These are phyloP conservation scores for Pythium rishiriense DNA, from an alignment of 352 stramenopile genomes.

Conservation along the genomic window DNA sequence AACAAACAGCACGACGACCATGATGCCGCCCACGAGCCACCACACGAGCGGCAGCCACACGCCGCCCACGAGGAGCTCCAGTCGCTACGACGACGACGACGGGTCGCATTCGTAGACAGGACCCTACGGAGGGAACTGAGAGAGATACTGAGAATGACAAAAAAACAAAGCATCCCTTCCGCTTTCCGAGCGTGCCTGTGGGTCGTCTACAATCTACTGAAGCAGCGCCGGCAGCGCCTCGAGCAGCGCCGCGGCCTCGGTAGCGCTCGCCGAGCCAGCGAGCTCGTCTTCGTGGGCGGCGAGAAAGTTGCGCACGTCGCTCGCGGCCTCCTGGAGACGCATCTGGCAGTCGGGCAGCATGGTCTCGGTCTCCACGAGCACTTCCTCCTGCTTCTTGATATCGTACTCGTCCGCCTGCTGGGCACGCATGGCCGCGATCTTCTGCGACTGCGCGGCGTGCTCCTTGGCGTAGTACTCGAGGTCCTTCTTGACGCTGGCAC, in stretches of 20 bases:
- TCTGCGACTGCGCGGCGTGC: constrained; percentile 47
- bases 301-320: constrained; percentile 58
- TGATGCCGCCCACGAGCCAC: neutral
- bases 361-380: constrained; percentile 76
- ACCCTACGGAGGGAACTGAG: too few species aligned
- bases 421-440: constrained; percentile 69
- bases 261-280: constrained; percentile 28
- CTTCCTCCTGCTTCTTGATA: constrained; percentile 80
- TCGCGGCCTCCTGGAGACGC: constrained; percentile 58
- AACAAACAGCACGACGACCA: neutral
- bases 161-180: too few species aligned
- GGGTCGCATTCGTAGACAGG: constrained; percentile 7
- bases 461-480: constrained; percentile 83
- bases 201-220: constrained; percentile 26
- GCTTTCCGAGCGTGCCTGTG: constrained; percentile 3
- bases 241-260: constrained; percentile 58
- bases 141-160: too few species aligned
- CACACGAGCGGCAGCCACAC: neutral
- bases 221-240: constrained; percentile 37
- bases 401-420: constrained; percentile 66
- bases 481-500: constrained; percentile 81
- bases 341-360: constrained; percentile 81
- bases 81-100: constrained; percentile 5
- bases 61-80: neutral
- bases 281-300: constrained; percentile 41